Percentiles rank a stretch among this genome's conserved stretches.
Evolutionary conservation across 1,139 yeast species (phyloP).

Genomic region (Pichia inconspicua): DNA sequence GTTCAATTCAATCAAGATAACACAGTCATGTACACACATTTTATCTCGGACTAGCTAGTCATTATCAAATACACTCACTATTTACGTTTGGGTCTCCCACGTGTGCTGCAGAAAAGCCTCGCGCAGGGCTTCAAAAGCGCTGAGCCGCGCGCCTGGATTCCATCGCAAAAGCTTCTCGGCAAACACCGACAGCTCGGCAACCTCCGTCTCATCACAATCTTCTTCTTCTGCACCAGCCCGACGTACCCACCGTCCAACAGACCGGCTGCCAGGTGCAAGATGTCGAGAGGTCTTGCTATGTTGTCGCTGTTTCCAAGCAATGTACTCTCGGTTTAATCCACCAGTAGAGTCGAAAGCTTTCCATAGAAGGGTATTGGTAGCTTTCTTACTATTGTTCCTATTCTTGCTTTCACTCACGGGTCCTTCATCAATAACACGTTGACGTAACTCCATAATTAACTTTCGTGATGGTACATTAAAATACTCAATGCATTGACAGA

Average conservation of each 20-base stretch:
- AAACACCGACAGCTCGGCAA: not conserved
- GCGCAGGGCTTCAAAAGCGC: not conserved
- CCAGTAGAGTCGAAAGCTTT: conserved; percentile 23
- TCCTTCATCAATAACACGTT: conserved; percentile 28
- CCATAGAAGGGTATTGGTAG: conserved; percentile 23
- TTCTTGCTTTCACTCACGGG: not conserved
- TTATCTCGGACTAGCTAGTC: no score
- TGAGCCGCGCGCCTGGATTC: not conserved
- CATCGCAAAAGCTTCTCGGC: not conserved
- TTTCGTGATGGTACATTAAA: conserved; percentile 53
- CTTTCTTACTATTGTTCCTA: not conserved
- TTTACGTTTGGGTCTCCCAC: not conserved
- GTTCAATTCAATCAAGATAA: no score
- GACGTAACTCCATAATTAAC: conserved; percentile 32
- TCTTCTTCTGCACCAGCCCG: not conserved
- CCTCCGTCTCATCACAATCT: not conserved
- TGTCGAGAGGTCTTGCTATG: not conserved
- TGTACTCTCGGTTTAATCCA: conserved; percentile 14
- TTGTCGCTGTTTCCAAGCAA: conserved; percentile 11
- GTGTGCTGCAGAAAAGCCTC: not conserved
- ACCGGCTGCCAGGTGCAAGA: not conserved
- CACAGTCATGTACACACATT: no score
- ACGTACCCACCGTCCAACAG: not conserved
- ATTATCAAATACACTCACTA: no score
- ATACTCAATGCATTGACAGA: conserved; percentile 36